A percentile compares a stretch with the other conserved stretches of the same genome.
Conservation (phyloP, 1,139 yeast genomes). For the Yamadazyma kanchanaburiensis region DNA sequence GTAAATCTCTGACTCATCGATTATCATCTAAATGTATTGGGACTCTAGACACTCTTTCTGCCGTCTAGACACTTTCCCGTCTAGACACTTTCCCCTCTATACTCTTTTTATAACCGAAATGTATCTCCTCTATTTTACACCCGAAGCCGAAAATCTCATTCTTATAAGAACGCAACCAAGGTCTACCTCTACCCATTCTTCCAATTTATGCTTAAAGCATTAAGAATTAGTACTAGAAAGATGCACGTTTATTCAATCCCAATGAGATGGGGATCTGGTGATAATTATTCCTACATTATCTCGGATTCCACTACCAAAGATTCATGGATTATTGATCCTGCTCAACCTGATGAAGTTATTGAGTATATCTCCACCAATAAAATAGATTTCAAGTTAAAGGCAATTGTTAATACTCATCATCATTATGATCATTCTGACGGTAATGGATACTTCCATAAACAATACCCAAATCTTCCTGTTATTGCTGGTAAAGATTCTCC, state of each 20-base stretch:
- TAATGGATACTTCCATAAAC: constrained; percentile 45
- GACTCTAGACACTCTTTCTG: no score
- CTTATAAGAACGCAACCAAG: no score
- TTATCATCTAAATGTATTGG: no score
- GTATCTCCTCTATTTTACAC: no score
- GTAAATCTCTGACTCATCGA: no score
- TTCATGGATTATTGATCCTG: constrained; percentile 91
- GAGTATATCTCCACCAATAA: constrained; percentile 22
- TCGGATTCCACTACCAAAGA: constrained; percentile 64
- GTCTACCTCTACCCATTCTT: no score
- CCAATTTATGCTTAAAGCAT: no score
- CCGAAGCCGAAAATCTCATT: no score
- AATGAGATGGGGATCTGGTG: constrained; percentile 95
- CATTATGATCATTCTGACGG: constrained; percentile 96
- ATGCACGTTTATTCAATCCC: constrained; percentile 85
- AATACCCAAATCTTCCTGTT: constrained; percentile 58
- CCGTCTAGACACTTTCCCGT: no score
- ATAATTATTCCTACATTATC: constrained; percentile 81
- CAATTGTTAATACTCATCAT: constrained; percentile 93
- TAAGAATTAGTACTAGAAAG: constrained; percentile 35
- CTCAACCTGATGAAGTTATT: constrained; percentile 64
- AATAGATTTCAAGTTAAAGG: constrained; percentile 45
- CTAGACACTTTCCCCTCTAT: no score
- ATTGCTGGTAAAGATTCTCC: constrained; percentile 86
- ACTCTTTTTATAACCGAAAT: no score